Base-by-base conservation (phyloP, 495 filamentous ascomycete species). In the Aspergillus heteromorphus region DNA sequence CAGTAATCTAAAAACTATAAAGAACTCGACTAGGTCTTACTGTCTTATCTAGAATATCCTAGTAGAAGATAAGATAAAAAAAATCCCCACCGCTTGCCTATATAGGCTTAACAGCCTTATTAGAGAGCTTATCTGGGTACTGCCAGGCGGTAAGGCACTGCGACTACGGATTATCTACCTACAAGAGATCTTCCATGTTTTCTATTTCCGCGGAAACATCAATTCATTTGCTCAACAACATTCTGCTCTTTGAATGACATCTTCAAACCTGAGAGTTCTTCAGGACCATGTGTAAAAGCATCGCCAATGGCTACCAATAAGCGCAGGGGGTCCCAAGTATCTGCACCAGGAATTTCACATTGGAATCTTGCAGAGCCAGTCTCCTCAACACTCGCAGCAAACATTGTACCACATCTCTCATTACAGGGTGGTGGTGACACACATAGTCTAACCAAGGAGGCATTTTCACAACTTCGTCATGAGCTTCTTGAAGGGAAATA, bases 341-440 rank as follows among this genome's bases (percentile, higher is more conserved):
- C 52, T 21, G 43, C 50, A 36, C 41, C 58, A 51, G 55, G 40
- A 30, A 58, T 65, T 52, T 56, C 53, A 25, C 25, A 45, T 34
- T 57, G 56, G 53, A 63, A 49, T 58, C 41, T 55, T 34, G 56
- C 64, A 59, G 69, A 73, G 56, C 77, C 79, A 48, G 82, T 85
- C 21, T 82, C 84, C 17, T 87, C 87, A n/a, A 86, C 85, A 30
- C 68, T 89, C 53, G 84, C 86, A 23, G 83, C 82, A 9, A 82
- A 86, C 52, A 75, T 89, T 51, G 83, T 65, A 55, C 70, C 72
- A 59, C 73, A 65, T 45, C 64, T 73, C 29, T 65, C 70, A 59
- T 68, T 70, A n/a, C 70, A 74, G 63, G 68, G 65, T 21, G 68
- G 65, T 21, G 67, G 64, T 45, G 71, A 74, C 41, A 48, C 72